phyloP scores from a whole-genome alignment of 345 rosid genomes.

The Acer yangbiense region DNA sequence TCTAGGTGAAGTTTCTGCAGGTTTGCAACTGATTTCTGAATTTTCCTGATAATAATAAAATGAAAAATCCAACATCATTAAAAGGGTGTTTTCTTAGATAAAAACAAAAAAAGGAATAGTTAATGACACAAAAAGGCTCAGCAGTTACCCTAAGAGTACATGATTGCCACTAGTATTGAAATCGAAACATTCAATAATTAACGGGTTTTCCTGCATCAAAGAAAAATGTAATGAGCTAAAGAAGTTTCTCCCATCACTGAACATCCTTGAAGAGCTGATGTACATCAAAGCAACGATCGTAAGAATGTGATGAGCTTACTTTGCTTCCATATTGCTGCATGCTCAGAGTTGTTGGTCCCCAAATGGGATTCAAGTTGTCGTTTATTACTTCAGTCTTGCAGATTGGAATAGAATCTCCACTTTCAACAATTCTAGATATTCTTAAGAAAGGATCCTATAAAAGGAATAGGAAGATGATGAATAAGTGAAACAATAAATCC shows the following conservation, averaged over 20 bases:
- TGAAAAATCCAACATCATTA: slow-evolving; percentile 10
- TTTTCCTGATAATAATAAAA: slow-evolving; percentile 43
- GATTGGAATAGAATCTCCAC: slow-evolving; percentile 54
- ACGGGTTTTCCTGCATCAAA: slow-evolving; percentile 61
- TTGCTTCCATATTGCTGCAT: slow-evolving; percentile 88
- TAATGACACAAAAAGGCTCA: not conserved
- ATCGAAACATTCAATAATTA: slow-evolving; percentile 82
- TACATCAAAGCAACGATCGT: not conserved
- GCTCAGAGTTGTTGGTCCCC: slow-evolving; percentile 63
- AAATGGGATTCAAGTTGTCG: slow-evolving; percentile 73
- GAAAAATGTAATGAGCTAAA: slow-evolving; percentile 1
- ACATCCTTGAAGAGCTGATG: not conserved
- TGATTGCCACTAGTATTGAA: slow-evolving; percentile 77
- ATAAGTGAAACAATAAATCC: not conserved
- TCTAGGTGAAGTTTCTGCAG: slow-evolving; percentile 61
- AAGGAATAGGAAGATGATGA: not conserved
- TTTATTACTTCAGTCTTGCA: slow-evolving; percentile 80
- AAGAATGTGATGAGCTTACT: slow-evolving; percentile 43
- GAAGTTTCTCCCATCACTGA: not conserved
- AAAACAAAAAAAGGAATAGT: not conserved
- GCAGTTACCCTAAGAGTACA: slow-evolving; percentile 62
- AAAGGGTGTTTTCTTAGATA: not conserved
- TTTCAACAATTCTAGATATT: slow-evolving; percentile 73
- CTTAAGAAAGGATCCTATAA: slow-evolving; percentile 80
- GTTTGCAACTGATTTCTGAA: slow-evolving; percentile 70